A percentile compares a stretch with the other conserved stretches of the same genome.
phyloP scores from a whole-genome alignment of 148 eudicot genomes.

The Beta vulgaris region DNA sequence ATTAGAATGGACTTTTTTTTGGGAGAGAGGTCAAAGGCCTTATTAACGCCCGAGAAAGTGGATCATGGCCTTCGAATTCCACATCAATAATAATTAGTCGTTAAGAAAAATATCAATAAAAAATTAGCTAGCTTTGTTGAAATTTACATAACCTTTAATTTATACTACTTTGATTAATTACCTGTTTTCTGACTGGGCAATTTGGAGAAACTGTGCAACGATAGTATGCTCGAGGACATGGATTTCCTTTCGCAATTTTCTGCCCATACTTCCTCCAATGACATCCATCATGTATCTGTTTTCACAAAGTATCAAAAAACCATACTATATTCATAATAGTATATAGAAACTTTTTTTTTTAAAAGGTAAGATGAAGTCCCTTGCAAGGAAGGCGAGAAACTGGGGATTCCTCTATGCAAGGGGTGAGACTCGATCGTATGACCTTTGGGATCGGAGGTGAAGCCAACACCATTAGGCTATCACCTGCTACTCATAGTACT shows the following conservation, averaged over 20 bases:
- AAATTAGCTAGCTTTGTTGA: too few species aligned
- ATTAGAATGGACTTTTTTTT: background rate
- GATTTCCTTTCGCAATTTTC: slow-evolving; percentile 57
- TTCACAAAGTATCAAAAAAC: too few species aligned
- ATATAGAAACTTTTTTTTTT: too few species aligned
- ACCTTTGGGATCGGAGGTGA: too few species aligned
- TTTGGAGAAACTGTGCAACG: slow-evolving; percentile 52
- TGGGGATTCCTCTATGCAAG: too few species aligned
- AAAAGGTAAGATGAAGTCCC: too few species aligned
- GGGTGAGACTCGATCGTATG: too few species aligned
- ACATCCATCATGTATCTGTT: slow-evolving; percentile 55
- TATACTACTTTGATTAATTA: slow-evolving; percentile 2
- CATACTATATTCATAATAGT: too few species aligned
- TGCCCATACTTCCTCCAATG: slow-evolving; percentile 64
- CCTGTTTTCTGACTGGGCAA: slow-evolving; percentile 61
- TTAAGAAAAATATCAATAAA: background rate
- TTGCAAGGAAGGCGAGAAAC: too few species aligned
- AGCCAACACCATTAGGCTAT: too few species aligned
- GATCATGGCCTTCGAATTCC: slow-evolving; percentile 6
- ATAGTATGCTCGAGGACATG: slow-evolving; percentile 59
- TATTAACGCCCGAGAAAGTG: slow-evolving; percentile 9
- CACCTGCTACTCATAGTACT: too few species aligned
- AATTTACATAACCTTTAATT: background rate
- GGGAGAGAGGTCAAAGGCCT: slow-evolving; percentile 6
- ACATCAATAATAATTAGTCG: background rate